phyloP scores from a whole-genome alignment of 768 basidiomycete species.

The Tremella mesenterica region DNA sequence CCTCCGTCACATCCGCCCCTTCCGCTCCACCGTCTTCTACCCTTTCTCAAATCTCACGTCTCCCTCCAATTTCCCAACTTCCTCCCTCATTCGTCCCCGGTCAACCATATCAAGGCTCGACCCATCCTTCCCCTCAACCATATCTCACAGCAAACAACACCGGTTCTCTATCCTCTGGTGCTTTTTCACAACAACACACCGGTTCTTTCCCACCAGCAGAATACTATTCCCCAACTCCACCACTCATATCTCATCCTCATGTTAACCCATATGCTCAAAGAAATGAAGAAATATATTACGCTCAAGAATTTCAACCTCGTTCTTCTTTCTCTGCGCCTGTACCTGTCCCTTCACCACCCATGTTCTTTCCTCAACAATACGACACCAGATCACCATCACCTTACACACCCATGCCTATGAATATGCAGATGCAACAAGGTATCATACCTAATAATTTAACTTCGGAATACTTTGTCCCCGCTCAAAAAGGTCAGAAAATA shows the following conservation, averaged over 20 bases:
- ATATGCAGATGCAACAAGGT: background rate
- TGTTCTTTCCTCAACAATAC: background rate
- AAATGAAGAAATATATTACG: conserved; percentile 1
- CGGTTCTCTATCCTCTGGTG: background rate
- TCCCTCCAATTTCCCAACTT: background rate
- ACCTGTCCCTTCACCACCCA: background rate
- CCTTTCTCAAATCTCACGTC: no score
- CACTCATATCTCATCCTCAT: no score
- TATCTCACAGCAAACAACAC: background rate
- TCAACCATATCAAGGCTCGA: background rate
- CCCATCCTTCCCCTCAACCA: background rate
- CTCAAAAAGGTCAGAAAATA: conserved; percentile 13
- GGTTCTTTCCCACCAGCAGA: background rate
- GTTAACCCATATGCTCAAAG: background rate
- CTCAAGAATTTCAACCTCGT: conserved; percentile 9
- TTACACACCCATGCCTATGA: background rate
- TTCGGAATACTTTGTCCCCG: conserved; percentile 27
- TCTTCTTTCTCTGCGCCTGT: conserved; percentile 11
- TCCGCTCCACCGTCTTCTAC: background rate
- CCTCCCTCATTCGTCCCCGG: background rate
- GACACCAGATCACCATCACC: conserved; percentile 6
- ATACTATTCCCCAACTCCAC: background rate
- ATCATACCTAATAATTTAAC: no score
- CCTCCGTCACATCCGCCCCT: conserved; percentile 7
- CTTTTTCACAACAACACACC: background rate